These are phyloP conservation scores for Candida sanyaensis DNA, from an alignment of 1,139 yeast species.

Conservation along the genomic window DNA sequence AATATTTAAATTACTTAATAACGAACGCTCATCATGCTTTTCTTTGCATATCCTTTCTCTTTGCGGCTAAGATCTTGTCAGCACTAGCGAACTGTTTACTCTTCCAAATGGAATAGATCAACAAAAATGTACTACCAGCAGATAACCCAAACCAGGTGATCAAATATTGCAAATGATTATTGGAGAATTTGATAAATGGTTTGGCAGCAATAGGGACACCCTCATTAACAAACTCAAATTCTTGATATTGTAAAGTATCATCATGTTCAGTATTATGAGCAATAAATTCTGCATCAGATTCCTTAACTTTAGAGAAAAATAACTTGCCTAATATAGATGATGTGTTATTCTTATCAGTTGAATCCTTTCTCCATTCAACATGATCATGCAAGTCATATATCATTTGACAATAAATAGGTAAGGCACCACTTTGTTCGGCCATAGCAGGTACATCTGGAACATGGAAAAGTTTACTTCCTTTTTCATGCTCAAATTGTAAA, in stretches of 20 bases:
- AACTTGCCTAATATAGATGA: constrained; percentile 16
- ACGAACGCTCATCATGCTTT: neutral
- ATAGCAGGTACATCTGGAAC: constrained; percentile 81
- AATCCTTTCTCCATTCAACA: constrained; percentile 43
- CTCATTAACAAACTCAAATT: constrained; percentile 57
- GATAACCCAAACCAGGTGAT: constrained; percentile 95
- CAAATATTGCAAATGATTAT: constrained; percentile 89
- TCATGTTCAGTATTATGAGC: constrained; percentile 24
- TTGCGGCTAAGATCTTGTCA: constrained; percentile 43
- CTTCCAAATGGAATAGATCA: constrained; percentile 41
- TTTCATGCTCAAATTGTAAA: constrained; percentile 77
- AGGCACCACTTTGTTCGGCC: constrained; percentile 67
- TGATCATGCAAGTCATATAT: constrained; percentile 66
- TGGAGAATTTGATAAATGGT: constrained; percentile 78
- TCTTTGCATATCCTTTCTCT: constrained; percentile 38
- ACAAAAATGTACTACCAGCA: constrained; percentile 64
- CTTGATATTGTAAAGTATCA: constrained; percentile 42
- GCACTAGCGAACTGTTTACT: constrained; percentile 35
- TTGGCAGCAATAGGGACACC: constrained; percentile 91
- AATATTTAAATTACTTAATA: neutral
- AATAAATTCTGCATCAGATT: constrained; percentile 20
- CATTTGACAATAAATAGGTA: constrained; percentile 79
- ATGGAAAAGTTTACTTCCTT: constrained; percentile 60
- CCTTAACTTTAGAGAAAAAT: constrained; percentile 6
- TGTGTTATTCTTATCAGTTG: constrained; percentile 8